These are phyloP conservation scores for Penicillium desertorum DNA, from an alignment of 495 filamentous ascomycete species.

Conservation along the genomic window DNA sequence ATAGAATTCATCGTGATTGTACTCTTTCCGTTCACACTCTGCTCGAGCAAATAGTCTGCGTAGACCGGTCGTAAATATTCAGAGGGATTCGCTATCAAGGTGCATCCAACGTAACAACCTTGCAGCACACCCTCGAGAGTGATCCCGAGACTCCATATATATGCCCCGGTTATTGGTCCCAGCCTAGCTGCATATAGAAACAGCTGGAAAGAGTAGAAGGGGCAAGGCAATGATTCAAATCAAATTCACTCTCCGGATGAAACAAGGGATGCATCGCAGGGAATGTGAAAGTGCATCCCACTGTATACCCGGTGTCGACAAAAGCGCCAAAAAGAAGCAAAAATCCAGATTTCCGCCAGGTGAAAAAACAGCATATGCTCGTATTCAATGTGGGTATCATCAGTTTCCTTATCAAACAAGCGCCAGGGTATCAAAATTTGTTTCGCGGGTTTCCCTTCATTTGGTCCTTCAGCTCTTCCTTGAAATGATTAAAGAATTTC, in stretches of 20 bases:
- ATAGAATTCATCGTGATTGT: background rate
- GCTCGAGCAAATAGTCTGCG: background rate
- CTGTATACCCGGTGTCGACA: conserved; percentile 44
- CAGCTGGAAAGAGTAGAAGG: conserved; percentile 34
- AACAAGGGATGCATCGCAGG: conserved; percentile 53
- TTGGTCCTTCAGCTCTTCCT: conserved; percentile 60
- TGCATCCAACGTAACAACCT: background rate
- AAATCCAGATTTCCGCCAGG: background rate
- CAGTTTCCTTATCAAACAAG: conserved; percentile 14
- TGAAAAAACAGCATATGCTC: background rate
- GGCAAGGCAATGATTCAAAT: conserved; percentile 6
- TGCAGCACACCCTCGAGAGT: background rate
- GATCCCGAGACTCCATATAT: conserved; percentile 24
- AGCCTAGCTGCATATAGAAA: conserved; percentile 15
- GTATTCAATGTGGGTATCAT: conserved; percentile 24
- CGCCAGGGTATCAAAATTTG: conserved; percentile 29
- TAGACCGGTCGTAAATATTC: background rate
- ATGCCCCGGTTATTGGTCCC: conserved; percentile 34
- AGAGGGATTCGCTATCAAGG: background rate
- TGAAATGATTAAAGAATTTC: conserved; percentile 55
- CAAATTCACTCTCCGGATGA: conserved; percentile 45
- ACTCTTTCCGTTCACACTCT: background rate
- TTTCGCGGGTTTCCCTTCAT: conserved; percentile 47
- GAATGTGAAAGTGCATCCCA: conserved; percentile 43
- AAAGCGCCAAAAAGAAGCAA: background rate